Conservation (phyloP, 805 yeast genomes). For the Starmerella ratchasimensis region DNA sequence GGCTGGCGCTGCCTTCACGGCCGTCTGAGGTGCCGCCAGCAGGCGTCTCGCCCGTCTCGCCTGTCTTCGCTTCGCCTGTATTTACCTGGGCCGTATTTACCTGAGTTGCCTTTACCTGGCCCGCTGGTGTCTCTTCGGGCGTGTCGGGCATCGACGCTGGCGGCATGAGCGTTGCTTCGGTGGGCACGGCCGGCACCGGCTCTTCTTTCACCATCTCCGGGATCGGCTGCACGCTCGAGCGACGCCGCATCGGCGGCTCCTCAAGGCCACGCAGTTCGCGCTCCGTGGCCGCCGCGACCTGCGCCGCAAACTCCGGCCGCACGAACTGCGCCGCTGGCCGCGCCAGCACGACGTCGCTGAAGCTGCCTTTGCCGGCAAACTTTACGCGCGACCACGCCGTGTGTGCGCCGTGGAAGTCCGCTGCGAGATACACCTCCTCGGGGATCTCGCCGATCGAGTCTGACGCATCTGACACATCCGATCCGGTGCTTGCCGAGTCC, state of each 20-base stretch:
- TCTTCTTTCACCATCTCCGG: too few species aligned
- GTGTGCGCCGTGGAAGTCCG: conserved; percentile 1
- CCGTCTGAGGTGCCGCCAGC: too few species aligned
- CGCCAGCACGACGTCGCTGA: conserved; percentile 30
- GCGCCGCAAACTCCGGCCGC: conserved; percentile 21
- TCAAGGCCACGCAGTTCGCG: conserved; percentile 7
- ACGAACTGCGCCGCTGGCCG: conserved; percentile 23
- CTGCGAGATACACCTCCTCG: conserved; percentile 17
- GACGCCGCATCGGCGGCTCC: neutral
- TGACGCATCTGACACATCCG: too few species aligned
- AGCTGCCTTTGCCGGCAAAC: conserved; percentile 31
- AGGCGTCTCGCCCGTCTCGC: too few species aligned
- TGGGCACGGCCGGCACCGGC: neutral
- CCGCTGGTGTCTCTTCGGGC: neutral
- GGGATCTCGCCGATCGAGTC: conserved; percentile 12
- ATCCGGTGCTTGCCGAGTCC: neutral
- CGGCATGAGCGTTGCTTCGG: too few species aligned
- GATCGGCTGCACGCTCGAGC: neutral
- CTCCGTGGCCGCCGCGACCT: conserved; percentile 3
- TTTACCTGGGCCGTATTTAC: too few species aligned
- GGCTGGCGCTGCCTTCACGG: conserved; percentile 12
- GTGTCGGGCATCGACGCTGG: too few species aligned
- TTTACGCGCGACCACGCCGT: conserved; percentile 19
- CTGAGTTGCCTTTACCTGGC: neutral
- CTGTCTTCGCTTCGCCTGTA: neutral